Percentiles rank a stretch among this genome's conserved stretches.
Evolutionary conservation across 768 basidiomycete species (phyloP).

Genomic region (Phylloporus rhodoxanthus): DNA sequence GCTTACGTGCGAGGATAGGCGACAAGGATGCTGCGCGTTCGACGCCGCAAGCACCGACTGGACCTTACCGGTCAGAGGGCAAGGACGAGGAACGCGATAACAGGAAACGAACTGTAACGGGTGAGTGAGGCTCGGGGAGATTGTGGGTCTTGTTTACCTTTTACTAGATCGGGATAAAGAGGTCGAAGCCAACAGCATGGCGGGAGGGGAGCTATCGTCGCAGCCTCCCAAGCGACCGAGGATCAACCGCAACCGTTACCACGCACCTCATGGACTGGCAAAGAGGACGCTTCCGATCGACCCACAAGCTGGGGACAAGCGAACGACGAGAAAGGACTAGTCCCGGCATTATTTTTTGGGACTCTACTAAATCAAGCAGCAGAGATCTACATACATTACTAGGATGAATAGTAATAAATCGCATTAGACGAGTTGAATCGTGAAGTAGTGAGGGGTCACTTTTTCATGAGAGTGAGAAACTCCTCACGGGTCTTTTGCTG

Average conservation of each 20-base stretch:
- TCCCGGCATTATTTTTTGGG: conserved; percentile 8
- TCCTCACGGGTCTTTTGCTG: conserved; percentile 98
- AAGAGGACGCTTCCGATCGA: conserved; percentile 60
- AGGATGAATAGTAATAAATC: conserved; percentile 21
- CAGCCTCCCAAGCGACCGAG: conserved; percentile 56
- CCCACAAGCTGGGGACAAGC: conserved; percentile 54
- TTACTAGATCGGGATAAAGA: conserved; percentile 61
- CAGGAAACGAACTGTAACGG: conserved; percentile 65
- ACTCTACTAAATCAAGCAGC: conserved; percentile 7
- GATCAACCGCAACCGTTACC: conserved; percentile 51
- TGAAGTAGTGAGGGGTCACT: conserved; percentile 10
- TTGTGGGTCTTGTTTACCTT: conserved; percentile 3
- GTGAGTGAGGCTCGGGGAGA: conserved; percentile 35
- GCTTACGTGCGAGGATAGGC: conserved; percentile 53
- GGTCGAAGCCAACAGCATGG: conserved; percentile 30
- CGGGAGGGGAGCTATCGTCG: conserved; percentile 33
- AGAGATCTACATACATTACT: conserved; percentile 18
- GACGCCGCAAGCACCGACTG: conserved; percentile 36
- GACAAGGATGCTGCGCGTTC: conserved; percentile 48
- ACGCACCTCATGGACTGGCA: conserved; percentile 40
- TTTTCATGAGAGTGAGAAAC: conserved; percentile 82
- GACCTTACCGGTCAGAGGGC: conserved; percentile 42
- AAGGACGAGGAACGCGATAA: conserved; percentile 63
- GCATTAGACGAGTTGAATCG: conserved; percentile 47
- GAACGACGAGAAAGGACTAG: conserved; percentile 50